Conservation (phyloP, 768 basidiomycete species). For the Cyathus striatus region DNA sequence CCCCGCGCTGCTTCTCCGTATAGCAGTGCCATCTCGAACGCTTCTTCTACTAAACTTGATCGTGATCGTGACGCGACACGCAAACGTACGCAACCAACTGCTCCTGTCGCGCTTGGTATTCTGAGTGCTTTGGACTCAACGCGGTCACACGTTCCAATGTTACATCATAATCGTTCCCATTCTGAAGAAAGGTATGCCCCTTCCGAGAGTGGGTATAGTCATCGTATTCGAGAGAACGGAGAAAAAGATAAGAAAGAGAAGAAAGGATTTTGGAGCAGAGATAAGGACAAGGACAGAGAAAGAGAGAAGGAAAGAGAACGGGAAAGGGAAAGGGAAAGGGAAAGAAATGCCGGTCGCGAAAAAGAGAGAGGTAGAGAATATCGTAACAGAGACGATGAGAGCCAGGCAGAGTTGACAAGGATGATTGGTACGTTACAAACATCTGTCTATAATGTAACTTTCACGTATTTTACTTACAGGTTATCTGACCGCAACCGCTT, state of each 20-base stretch:
- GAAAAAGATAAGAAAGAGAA: slow-evolving; percentile 42
- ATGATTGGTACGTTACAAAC: slow-evolving; percentile 56
- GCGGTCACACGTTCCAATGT: slow-evolving; percentile 11
- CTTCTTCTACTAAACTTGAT: slow-evolving; percentile 2
- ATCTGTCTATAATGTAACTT: background rate
- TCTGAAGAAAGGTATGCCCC: slow-evolving; percentile 26
- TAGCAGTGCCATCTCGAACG: slow-evolving; percentile 19
- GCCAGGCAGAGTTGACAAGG: slow-evolving; percentile 51
- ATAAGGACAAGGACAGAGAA: slow-evolving; percentile 28
- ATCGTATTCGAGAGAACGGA: slow-evolving; percentile 9
- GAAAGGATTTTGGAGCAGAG: slow-evolving; percentile 49
- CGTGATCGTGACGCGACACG: slow-evolving; percentile 3
- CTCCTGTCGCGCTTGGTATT: slow-evolving; percentile 46
- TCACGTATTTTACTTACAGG: slow-evolving; percentile 30
- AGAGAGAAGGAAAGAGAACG: slow-evolving; percentile 33
- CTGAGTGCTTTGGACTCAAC: slow-evolving; percentile 60
- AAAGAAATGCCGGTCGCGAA: slow-evolving; percentile 23
- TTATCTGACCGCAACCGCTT: slow-evolving; percentile 69
- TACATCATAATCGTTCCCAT: slow-evolving; percentile 18
- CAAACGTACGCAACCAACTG: background rate
- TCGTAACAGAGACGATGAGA: slow-evolving; percentile 37
- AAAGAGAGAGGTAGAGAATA: slow-evolving; percentile 26
- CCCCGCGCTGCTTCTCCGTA: slow-evolving; percentile 45
- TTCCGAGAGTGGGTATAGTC: slow-evolving; percentile 23
- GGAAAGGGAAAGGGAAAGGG: slow-evolving; percentile 28